These are phyloP conservation scores for Platanthera guangdongensis DNA, from an alignment of 106 monocot species.

Conservation along the genomic window DNA sequence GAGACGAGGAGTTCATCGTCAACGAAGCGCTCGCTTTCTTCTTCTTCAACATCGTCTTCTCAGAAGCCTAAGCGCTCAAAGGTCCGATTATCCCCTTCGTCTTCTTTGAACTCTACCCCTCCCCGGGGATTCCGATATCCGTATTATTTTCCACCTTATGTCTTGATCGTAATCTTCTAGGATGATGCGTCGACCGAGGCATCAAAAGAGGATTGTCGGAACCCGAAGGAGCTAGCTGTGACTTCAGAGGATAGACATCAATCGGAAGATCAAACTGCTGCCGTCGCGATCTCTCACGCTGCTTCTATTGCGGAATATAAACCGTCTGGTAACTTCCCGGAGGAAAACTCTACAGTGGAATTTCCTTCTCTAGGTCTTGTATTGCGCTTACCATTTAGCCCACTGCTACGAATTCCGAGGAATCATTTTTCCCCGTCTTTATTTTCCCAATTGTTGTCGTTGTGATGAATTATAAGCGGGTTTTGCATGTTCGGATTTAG, in stretches of 20 bases:
- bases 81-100: constrained; percentile 12
- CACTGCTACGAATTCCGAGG: neutral
- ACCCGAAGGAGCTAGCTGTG: neutral
- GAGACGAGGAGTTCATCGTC: constrained; percentile 42
- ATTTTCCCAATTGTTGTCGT: neutral
- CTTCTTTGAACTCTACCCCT: neutral
- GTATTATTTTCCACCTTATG: neutral
- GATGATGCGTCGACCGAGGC: neutral
- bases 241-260: neutral
- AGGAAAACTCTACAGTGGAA: neutral
- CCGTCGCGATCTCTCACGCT: neutral
- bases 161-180: neutral
- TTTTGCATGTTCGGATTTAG: neutral
- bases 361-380: neutral
- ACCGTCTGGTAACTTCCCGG: neutral
- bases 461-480: neutral
- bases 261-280: neutral
- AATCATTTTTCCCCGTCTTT: neutral
- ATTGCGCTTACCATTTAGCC: neutral
- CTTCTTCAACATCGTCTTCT: constrained; percentile 21
- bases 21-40: constrained; percentile 17
- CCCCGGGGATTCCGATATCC: neutral
- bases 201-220: neutral
- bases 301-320: neutral
- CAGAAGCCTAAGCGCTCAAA: constrained; percentile 32